Evolutionary conservation across 805 yeast genomes (phyloP).

Genomic region (Lipomyces sp.): DNA sequence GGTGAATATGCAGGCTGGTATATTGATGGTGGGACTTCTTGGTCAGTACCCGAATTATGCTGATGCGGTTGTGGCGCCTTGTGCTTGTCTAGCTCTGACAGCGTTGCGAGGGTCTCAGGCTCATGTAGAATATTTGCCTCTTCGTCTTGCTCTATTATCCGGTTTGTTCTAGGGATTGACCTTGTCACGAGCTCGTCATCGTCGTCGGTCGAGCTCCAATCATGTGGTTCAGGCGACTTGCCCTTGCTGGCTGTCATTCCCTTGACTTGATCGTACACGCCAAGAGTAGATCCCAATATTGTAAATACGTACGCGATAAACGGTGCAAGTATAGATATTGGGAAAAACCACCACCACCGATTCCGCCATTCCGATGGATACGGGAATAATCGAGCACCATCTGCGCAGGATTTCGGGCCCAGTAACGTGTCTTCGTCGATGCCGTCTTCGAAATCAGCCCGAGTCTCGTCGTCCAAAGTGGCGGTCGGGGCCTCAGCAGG

Average conservation of each 20-base stretch:
- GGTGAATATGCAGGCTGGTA: conserved; percentile 14
- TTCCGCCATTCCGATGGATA: background rate
- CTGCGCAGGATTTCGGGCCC: background rate
- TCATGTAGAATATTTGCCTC: background rate
- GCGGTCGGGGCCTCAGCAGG: background rate
- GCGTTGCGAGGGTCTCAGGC: conserved; percentile 1
- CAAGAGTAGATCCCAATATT: conserved; percentile 21
- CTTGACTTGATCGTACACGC: conserved; percentile 19
- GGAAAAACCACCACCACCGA: conserved; percentile 15
- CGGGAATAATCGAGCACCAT: background rate
- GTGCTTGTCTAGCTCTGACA: conserved; percentile 4
- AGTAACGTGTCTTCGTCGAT: background rate
- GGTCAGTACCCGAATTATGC: conserved; percentile 12
- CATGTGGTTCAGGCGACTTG: background rate
- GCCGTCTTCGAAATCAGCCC: background rate
- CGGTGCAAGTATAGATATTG: conserved; percentile 13
- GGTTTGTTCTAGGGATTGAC: background rate
- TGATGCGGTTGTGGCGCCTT: conserved; percentile 13
- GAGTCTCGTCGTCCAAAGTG: background rate
- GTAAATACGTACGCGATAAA: conserved; percentile 10
- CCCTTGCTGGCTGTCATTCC: conserved; percentile 5
- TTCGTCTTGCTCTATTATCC: conserved; percentile 24
- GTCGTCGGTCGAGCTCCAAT: background rate
- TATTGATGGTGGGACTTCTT: conserved; percentile 16
- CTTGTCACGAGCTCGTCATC: background rate